Conservation (phyloP, 108 stramenopile species). For the Cyclostephanos tholiformis region DNA sequence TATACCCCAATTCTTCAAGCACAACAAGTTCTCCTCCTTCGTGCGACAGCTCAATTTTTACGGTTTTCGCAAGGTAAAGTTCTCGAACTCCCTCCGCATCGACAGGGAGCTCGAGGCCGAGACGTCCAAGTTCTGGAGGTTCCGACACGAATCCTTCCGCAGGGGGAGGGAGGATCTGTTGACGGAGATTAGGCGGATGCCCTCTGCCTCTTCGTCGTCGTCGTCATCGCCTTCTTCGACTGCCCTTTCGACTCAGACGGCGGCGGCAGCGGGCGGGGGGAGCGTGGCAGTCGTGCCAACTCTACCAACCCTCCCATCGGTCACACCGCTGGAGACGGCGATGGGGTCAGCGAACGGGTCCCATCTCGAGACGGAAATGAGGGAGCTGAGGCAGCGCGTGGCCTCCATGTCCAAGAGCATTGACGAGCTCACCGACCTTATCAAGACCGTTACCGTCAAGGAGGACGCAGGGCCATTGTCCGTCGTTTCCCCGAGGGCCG, state of each 20-base stretch:
- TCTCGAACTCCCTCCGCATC: slow-evolving; percentile 69
- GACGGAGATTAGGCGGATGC: slow-evolving; percentile 73
- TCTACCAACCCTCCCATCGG: not conserved
- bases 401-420: slow-evolving; percentile 85
- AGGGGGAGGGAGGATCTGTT: slow-evolving; percentile 73
- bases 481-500: slow-evolving; percentile 1
- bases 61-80: slow-evolving; percentile 84
- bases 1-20: slow-evolving; percentile 96
- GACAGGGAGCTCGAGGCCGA: slow-evolving; percentile 70
- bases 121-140: slow-evolving; percentile 80
- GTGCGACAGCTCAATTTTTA: slow-evolving; percentile 94
- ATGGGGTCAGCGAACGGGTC: slow-evolving; percentile 29
- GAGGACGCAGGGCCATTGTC: slow-evolving; percentile 24
- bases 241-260: not conserved
- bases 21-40: slow-evolving; percentile 89
- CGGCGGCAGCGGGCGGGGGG: not conserved
- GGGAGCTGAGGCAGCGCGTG: slow-evolving; percentile 64
- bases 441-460: slow-evolving; percentile 65
- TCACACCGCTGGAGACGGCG: not conserved
- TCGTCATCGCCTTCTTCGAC: not conserved
- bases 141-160: slow-evolving; percentile 78
- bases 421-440: slow-evolving; percentile 70
- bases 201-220: slow-evolving; percentile 13
- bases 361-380: slow-evolving; percentile 70
- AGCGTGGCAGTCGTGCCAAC: not conserved